A percentile compares a stretch with the other conserved stretches of the same genome.
Evolutionary conservation across 1,284 basidiomycete genomes (phyloP).

Genomic region (Meripilus lineatus): DNA sequence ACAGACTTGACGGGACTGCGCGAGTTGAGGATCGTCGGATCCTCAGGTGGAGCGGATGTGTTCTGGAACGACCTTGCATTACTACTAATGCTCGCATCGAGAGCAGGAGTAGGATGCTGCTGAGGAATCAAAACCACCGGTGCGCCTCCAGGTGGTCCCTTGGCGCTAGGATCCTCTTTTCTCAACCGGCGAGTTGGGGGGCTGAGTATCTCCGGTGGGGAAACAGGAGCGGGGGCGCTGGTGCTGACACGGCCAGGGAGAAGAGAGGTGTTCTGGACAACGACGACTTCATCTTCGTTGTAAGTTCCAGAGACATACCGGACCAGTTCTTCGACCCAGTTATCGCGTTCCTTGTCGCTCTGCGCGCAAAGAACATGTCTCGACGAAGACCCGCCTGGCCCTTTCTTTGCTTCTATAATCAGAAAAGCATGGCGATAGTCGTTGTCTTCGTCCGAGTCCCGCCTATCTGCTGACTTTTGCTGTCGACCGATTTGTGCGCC

Average conservation of each 20-base stretch:
- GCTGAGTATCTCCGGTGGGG: constrained; percentile 29
- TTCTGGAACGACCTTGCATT: constrained; percentile 61
- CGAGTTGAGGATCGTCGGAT: constrained; percentile 18
- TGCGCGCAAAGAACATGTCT: constrained; percentile 95
- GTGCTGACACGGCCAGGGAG: constrained; percentile 44
- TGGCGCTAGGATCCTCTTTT: constrained; percentile 61
- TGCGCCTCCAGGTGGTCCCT: constrained; percentile 42
- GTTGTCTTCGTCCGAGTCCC: constrained; percentile 73
- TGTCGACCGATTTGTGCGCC: constrained; percentile 84
- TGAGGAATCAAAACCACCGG: no score
- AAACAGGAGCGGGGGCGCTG: constrained; percentile 40
- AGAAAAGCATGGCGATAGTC: constrained; percentile 97
- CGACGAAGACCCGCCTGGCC: constrained; percentile 64
- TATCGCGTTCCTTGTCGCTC: constrained; percentile 88
- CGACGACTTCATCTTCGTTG: constrained; percentile 48
- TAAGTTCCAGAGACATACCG: constrained; percentile 73
- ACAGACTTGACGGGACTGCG: constrained; percentile 48
- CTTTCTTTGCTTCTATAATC: constrained; percentile 83
- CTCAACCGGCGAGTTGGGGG: constrained; percentile 33
- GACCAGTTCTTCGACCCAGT: constrained; percentile 93
- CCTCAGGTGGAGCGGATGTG: constrained; percentile 32
- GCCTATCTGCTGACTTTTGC: constrained; percentile 43
- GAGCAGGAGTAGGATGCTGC: constrained; percentile 43
- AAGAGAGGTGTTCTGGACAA: constrained; percentile 11
- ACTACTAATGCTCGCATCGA: constrained; percentile 36